Conservation (phyloP, 306 rosid species). For the Cicer bijugum region DNA sequence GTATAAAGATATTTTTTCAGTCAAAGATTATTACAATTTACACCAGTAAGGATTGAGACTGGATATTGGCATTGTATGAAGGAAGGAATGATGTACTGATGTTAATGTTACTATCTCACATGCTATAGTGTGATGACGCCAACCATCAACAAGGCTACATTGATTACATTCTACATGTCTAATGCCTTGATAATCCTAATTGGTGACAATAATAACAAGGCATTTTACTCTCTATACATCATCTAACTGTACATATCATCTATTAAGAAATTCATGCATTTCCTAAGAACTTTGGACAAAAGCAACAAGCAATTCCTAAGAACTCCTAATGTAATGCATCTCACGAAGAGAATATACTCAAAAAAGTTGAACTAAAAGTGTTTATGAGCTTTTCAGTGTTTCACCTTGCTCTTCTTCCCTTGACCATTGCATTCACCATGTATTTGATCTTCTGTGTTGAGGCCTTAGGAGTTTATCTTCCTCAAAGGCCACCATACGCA, state of each 20-base stretch:
- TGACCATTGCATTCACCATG: conserved; percentile 48
- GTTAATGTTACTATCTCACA: no score
- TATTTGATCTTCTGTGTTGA: conserved; percentile 62
- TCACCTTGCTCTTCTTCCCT: background rate
- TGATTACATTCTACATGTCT: background rate
- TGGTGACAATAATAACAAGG: background rate
- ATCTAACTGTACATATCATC: conserved; percentile 5
- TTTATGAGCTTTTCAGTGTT: background rate
- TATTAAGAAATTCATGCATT: conserved; percentile 6
- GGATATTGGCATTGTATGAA: no score
- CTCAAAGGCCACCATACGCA: conserved; percentile 66
- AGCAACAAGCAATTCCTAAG: no score
- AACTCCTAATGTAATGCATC: no score
- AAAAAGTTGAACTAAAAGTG: background rate
- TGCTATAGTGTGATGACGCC: background rate
- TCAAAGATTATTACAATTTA: no score
- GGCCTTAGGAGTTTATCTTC: conserved; percentile 69
- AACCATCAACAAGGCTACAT: background rate
- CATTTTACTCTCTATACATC: background rate
- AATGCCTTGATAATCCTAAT: background rate
- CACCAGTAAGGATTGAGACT: no score
- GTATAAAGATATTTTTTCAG: no score
- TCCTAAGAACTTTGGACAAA: background rate
- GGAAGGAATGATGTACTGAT: no score
- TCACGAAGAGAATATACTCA: background rate